Evolutionary conservation across 1,139 yeast species (phyloP), one percentile per base, ranked within the genome.

Genomic region (Debaryomyces coudertii): DNA sequence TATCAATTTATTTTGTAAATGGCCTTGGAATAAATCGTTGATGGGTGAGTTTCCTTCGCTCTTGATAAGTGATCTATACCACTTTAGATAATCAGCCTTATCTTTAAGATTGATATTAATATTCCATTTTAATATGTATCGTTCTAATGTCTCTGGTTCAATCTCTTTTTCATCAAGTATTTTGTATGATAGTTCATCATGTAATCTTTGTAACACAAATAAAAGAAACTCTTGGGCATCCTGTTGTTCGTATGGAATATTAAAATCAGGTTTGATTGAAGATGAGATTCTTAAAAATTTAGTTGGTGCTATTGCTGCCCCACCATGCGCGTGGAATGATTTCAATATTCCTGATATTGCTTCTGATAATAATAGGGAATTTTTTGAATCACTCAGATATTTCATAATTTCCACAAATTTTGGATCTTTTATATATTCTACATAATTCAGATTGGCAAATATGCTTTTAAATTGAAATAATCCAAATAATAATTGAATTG

Each of bases 151-250:
- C 6, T 43, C 40, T 9, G 28, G 33, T 5, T 41, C 36, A n/a
- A 47, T 47, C 15, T 55, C 58, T 3, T 48, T 46, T 7, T 42
- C 46, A 31, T 47, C 51, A 36, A 29, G 39, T 18, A 27, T 44
- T 64, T 48, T 63, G 35, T 54, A 48, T 8, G 82, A 72, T 44
- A 82, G 57, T 53, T 87, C 95, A 51, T 85, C 90, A 60, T 86
- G 93, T 16, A 86, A 62, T 47, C 83, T 73, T 58, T 86, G 92
- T 49, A 87, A 64, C 7, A 85, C 56, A 53, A 84, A 83, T 60
- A 85, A 73, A 43, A 87, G 65, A 57, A 85, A 86, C 54, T 87
- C 95, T 50, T 86, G 89, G 1, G 92, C 83, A 62, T 87, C 95
- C 60, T 87, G 93, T 56, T 87, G 95, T 54, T 85, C 88, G 52